These are phyloP conservation scores for Anethum foeniculum DNA, from an alignment of 140 eudicot genomes.

Conservation along the genomic window DNA sequence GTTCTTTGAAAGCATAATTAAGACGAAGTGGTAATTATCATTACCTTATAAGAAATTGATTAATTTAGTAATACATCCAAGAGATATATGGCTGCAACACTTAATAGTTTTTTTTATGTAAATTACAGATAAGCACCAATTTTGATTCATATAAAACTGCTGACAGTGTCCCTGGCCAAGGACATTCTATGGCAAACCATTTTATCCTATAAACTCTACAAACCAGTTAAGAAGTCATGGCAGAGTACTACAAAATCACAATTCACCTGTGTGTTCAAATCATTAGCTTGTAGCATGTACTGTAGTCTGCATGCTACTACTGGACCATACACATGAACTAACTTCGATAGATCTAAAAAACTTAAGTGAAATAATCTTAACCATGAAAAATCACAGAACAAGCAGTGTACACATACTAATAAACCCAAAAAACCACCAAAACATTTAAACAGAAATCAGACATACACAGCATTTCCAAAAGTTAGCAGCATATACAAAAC, in stretches of 20 bases:
- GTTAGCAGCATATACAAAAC: background rate
- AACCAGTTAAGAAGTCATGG: background rate
- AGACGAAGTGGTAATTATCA: slow-evolving; percentile 11
- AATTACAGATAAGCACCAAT: background rate
- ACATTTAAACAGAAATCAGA: background rate
- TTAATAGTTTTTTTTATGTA: background rate
- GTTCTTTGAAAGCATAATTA: slow-evolving; percentile 18
- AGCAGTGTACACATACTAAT: too few relatives aligned
- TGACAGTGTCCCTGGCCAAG: background rate
- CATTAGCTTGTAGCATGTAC: background rate
- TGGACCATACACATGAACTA: background rate
- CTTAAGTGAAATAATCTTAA: background rate
- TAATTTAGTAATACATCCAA: background rate
- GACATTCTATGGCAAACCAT: background rate
- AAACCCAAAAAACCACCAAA: too few relatives aligned
- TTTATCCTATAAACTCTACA: background rate
- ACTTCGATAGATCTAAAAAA: background rate
- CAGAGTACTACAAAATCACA: background rate
- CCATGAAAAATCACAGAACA: too few relatives aligned
- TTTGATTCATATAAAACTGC: background rate
- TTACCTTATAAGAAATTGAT: background rate
- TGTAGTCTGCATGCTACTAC: background rate
- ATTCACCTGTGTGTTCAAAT: background rate
- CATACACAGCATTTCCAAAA: background rate
- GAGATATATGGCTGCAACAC: background rate